Percentiles rank a stretch among this genome's conserved stretches.
phyloP scores from a whole-genome alignment of 768 basidiomycete genomes.

The Mycena sanguinolenta region DNA sequence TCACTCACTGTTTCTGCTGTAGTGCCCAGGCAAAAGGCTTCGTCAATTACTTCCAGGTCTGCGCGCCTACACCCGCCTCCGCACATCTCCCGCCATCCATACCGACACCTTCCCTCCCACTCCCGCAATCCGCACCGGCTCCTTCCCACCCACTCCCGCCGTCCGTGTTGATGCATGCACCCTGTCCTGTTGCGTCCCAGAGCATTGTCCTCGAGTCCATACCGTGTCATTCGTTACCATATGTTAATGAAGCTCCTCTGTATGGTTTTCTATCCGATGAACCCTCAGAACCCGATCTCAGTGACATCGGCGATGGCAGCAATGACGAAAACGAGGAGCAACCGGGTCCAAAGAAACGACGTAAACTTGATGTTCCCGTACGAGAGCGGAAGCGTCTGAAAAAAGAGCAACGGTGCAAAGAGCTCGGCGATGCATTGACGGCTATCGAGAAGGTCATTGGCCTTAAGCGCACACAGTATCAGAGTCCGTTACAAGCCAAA shows the following conservation, averaged over 20 bases:
- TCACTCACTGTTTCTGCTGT: neutral
- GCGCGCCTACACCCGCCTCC: neutral
- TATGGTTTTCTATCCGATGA: conserved; percentile 8
- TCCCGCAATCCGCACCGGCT: too few relatives aligned
- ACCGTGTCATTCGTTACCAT: neutral
- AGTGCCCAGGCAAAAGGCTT: neutral
- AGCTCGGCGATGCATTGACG: neutral
- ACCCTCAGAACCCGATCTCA: neutral
- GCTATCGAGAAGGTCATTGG: neutral
- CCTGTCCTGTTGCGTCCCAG: too few relatives aligned
- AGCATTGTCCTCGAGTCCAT: neutral
- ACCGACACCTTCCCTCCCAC: neutral
- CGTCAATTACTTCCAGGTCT: neutral
- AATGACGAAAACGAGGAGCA: neutral
- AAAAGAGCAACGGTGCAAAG: neutral
- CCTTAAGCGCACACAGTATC: neutral
- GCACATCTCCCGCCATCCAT: neutral
- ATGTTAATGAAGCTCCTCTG: neutral
- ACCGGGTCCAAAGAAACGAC: neutral
- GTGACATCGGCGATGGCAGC: neutral
- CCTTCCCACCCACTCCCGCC: neutral
- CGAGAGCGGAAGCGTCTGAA: neutral
- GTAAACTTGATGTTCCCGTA: conserved; percentile 5
- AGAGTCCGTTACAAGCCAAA: conserved; percentile 14
- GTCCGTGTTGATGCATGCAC: too few relatives aligned